Evolutionary conservation across 1,284 basidiomycete species (phyloP), one percentile per base, ranked within the genome.

Genomic region (Rhodotorula sp.): DNA sequence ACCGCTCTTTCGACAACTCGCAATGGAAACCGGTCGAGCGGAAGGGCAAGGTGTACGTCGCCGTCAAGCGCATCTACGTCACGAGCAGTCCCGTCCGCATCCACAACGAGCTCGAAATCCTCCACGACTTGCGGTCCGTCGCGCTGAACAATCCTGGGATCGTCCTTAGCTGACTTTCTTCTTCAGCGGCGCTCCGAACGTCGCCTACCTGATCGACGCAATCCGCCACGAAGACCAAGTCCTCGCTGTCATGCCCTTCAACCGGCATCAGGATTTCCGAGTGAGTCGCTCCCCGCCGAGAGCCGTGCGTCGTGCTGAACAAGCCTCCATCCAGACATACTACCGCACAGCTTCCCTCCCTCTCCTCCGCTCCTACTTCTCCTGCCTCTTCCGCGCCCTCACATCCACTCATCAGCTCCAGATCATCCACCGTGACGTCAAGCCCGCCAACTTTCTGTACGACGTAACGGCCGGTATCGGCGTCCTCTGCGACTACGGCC

Each of bases 401-500:
- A 87, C 89, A 61, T 93, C 95, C 76, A 89, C 92, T 30, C 96
- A 99, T 79, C 82, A 87, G n/a, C 84, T 91, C 59, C 87, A 86
- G 11, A 90, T 99, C 77, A 91, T 99, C 60, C 95, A 99, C 81
- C 91, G 95, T 48, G 95, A 99, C 80, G 92, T 99, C 77, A 99
- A 99, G 79, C 96, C 95, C 24, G 95, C 95, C 70, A 99, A 99
- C 81, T 99, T 99, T 78, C 85, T 99, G 46, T 99, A 91, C 80
- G 92, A 99, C 80, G 89, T 92, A 44, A 86, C 85, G 55, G 89
- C 88, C 7, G 89, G 90, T 3, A 83, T 88, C 10, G 95, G 96
- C 16, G 91, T 91, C 0, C 82, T 99, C 15, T 95, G 93, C 75
- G 95, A 99, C 80, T 97, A 98, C 81, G 95, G 95, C 30, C 85